Evolutionary conservation across 116 monocot species (phyloP), one percentile per base, ranked within the genome.

Genomic region (Posidonia oceanica): DNA sequence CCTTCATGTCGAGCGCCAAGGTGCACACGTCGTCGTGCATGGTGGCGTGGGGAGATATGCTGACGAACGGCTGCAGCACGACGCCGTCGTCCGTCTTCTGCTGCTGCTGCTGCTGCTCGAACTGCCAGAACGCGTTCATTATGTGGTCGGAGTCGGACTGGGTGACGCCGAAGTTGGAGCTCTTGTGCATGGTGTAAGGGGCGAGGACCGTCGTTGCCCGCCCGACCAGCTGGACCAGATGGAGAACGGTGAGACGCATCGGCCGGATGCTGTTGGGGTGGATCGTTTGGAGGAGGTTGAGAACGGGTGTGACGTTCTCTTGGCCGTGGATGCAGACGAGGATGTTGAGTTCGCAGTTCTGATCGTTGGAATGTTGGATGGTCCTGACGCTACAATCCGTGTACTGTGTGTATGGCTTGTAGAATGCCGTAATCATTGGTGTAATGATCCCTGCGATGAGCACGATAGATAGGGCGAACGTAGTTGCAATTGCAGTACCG

Each of bases 381-480:
- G 83, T 80, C 7, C 86, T 73, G 11, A 68, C 53, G 40, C 77
- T 80, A 66, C 72, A 7, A 52, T 76, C 75, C 14, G 79, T 55
- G 69, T 78, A 86, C 2, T 69, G 77, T 16, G 66, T 66, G 54
- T 76, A 77, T 0, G 93, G 93, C 44, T 71, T 74, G 78, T 89
- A 88, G 20, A 93, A 63, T 22, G 67, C 20, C 74, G 78, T 84
- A 15, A 93, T 59, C 20, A 83, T 66, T 1, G 84, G 66, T 13
- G 73, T 74, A 3, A 69, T 65, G 54, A 72, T 36, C 7, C 52
- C 80, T 11, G 80, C 23, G 71, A 44, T 41, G 23, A 63, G 16
- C 8, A 63, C 52, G 21, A 71, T 63, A 18, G 44, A 54, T 13
- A 53, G 36, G 15, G 55, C 54, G 8, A 52, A 48, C 11, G 20